phyloP scores from a whole-genome alignment of 345 rosid genomes.

The Trapa incisa region DNA sequence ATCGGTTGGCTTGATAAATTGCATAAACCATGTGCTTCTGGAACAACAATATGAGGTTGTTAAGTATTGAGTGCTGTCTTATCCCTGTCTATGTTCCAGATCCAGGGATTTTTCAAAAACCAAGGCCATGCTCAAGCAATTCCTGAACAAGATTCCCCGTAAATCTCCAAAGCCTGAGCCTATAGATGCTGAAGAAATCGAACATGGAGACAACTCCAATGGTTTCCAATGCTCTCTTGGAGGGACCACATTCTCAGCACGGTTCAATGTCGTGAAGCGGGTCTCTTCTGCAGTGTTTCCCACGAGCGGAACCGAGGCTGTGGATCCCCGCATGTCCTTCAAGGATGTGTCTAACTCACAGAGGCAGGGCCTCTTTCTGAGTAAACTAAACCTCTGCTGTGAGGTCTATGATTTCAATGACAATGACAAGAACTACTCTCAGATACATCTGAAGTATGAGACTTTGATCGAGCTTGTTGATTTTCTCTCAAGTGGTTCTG shows the following conservation, averaged over 20 bases:
- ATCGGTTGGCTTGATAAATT: neutral
- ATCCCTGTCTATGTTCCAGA: neutral
- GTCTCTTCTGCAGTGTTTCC: conserved; percentile 81
- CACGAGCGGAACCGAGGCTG: conserved; percentile 61
- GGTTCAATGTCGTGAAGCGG: conserved; percentile 63
- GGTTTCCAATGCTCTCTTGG: conserved; percentile 42
- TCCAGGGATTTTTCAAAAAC: conserved; percentile 14
- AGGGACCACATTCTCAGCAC: conserved; percentile 44
- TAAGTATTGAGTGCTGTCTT: neutral
- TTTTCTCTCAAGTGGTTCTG: conserved; percentile 56
- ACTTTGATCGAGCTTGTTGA: conserved; percentile 47
- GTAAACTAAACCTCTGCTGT: conserved; percentile 63
- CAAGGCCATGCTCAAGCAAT: conserved; percentile 58
- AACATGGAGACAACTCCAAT: conserved; percentile 21
- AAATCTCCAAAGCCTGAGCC: conserved; percentile 40
- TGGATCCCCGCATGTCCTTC: conserved; percentile 59
- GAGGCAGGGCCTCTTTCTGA: conserved; percentile 55
- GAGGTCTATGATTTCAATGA: conserved; percentile 39
- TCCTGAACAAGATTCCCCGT: conserved; percentile 60
- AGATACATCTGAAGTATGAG: conserved; percentile 48
- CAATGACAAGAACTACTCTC: conserved; percentile 30
- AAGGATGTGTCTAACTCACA: conserved; percentile 60
- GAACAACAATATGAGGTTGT: neutral
- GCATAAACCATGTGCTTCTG: neutral
- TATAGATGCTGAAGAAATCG: conserved; percentile 29